phyloP scores from a whole-genome alignment of 106 monocot species.

The Gastrodia elata region DNA sequence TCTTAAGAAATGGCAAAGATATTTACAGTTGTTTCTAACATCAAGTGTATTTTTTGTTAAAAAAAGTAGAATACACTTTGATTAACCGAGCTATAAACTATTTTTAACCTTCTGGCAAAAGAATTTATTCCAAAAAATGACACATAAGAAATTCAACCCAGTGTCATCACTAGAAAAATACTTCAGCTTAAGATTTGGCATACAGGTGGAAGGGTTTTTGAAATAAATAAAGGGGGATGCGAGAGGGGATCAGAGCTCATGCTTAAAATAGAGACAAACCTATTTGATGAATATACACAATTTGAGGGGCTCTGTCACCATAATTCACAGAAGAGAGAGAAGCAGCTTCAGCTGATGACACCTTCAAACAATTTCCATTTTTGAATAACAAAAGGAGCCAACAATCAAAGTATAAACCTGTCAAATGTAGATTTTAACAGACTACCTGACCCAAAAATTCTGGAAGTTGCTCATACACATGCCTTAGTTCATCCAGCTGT shows the following conservation, averaged over 20 bases:
- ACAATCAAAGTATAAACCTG: neutral
- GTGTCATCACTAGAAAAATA: neutral
- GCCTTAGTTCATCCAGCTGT: slow-evolving; percentile 90
- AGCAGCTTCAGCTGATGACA: slow-evolving; percentile 59
- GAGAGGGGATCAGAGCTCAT: neutral
- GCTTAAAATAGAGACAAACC: slow-evolving; percentile 32
- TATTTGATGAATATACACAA: slow-evolving; percentile 94
- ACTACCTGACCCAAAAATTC: slow-evolving; percentile 69
- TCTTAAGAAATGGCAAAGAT: neutral
- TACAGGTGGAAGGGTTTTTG: neutral
- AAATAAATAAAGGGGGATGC: slow-evolving; percentile 4
- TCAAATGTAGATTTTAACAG: neutral
- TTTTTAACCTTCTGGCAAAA: neutral
- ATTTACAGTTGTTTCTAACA: neutral
- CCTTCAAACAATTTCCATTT: slow-evolving; percentile 30
- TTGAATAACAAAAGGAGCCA: neutral
- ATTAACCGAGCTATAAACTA: neutral
- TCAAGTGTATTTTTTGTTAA: neutral
- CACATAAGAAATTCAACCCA: neutral
- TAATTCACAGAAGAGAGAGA: slow-evolving; percentile 33
- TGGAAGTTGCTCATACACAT: slow-evolving; percentile 81
- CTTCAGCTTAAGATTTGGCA: neutral
- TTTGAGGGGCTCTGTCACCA: slow-evolving; percentile 46
- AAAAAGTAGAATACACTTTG: neutral
- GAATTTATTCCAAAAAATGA: neutral